These are phyloP conservation scores for Alternaria solani DNA, from an alignment of 2,329 filamentous ascomycete species.

Conservation along the genomic window DNA sequence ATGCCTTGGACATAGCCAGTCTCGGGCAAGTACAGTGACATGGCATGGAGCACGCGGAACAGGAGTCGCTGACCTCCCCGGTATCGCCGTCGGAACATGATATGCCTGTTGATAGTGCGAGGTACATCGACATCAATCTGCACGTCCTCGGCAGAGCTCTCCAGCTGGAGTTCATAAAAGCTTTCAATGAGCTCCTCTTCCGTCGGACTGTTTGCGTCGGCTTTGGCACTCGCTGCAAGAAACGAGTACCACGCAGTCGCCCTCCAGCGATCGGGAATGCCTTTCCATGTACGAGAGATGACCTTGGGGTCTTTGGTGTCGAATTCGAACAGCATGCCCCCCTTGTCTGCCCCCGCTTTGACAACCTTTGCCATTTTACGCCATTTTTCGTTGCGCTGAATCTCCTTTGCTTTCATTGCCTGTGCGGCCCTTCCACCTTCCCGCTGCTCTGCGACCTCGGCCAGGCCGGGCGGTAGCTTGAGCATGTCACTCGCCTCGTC, in stretches of 20 bases:
- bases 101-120: constrained; percentile 90
- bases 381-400: constrained; percentile 71
- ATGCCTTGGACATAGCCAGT: constrained; percentile 98
- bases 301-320: constrained; percentile 80
- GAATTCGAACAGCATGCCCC: constrained; percentile 77
- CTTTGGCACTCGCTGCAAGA: constrained; percentile 77
- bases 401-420: constrained; percentile 65
- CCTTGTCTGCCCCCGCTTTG: constrained; percentile 59
- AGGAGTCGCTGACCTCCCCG: constrained; percentile 86
- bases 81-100: constrained; percentile 95
- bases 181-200: constrained; percentile 75
- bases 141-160: constrained; percentile 85
- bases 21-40: constrained; percentile 88
- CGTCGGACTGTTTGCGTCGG: constrained; percentile 65
- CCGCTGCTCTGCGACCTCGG: constrained; percentile 55
- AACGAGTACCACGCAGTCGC: constrained; percentile 95
- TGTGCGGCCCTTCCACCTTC: constrained; percentile 59
- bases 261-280: constrained; percentile 95
- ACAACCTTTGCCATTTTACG: constrained; percentile 67
- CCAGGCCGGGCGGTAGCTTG: constrained; percentile 63
- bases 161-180: constrained; percentile 76
- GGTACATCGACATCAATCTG: constrained; percentile 98
- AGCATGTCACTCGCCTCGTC: constrained; percentile 72
- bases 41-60: constrained; percentile 89
- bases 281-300: constrained; percentile 94